phyloP scores from a whole-genome alignment of 305 asterid genomes.

The Solanum hybrid region DNA sequence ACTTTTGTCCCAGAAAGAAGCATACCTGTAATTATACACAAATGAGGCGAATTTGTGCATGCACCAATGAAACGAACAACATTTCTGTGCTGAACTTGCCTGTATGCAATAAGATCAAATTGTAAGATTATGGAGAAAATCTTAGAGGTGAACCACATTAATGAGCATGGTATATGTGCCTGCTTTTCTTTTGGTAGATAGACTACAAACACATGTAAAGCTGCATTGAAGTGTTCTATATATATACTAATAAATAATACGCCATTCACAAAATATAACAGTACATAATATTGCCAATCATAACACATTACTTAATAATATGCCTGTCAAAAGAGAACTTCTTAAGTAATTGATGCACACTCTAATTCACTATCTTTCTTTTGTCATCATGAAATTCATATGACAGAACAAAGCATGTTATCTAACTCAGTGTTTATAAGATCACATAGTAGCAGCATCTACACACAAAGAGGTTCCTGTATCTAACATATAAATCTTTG shows the following conservation, averaged over 20 bases:
- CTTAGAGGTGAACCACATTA: neutral
- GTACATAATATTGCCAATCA: neutral
- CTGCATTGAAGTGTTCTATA: neutral
- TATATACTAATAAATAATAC: neutral
- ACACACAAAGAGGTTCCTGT: neutral
- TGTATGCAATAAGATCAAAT: constrained; percentile 27
- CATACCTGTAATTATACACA: constrained; percentile 80
- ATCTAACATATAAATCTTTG: neutral
- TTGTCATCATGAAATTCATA: neutral
- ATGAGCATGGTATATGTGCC: neutral
- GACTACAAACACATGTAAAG: neutral
- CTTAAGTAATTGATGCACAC: neutral
- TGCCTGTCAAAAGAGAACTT: neutral
- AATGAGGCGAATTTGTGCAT: constrained; percentile 63
- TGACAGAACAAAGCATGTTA: neutral
- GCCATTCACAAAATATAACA: neutral
- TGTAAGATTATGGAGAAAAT: neutral
- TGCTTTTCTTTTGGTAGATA: neutral
- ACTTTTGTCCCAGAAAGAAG: constrained; percentile 12
- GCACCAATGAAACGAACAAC: constrained; percentile 83
- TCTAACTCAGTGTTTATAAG: neutral
- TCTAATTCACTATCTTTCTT: neutral
- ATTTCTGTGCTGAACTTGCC: constrained; percentile 79
- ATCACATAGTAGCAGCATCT: neutral
- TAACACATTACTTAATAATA: neutral